Conservation (phyloP, 1,284 basidiomycete species). For the Trichosporon faecale region DNA sequence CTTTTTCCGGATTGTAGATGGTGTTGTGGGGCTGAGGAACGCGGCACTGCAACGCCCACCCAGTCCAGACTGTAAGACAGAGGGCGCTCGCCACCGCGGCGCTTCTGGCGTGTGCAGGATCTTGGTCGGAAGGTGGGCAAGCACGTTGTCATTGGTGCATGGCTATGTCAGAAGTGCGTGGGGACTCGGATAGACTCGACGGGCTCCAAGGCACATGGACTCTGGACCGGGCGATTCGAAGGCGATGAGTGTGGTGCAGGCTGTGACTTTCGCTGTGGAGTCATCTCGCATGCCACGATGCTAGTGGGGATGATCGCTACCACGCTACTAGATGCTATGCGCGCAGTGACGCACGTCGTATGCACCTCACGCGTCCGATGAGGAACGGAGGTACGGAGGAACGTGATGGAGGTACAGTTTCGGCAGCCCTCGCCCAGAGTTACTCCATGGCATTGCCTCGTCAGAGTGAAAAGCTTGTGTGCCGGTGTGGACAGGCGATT, state of each 20-base stretch:
- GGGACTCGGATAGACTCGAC: background rate
- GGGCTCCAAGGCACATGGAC: background rate
- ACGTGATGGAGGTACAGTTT: background rate
- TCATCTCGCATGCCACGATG: background rate
- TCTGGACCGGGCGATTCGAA: background rate
- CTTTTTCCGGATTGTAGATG: background rate
- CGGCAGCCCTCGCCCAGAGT: background rate
- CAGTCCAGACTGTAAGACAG: background rate
- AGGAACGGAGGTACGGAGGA: background rate
- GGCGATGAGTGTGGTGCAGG: background rate
- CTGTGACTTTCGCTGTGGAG: background rate
- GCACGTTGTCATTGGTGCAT: background rate
- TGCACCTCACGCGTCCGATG: background rate
- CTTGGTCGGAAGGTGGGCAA: background rate
- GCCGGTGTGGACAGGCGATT: background rate
- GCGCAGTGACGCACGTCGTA: background rate
- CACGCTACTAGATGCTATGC: background rate
- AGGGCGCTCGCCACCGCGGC: no score
- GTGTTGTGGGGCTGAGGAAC: background rate
- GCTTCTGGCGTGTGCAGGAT: no score
- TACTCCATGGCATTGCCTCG: background rate
- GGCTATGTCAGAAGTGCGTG: background rate
- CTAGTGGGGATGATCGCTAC: background rate
- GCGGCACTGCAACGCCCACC: no score
- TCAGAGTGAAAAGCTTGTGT: background rate